Evolutionary conservation across 2,329 filamentous ascomycete species (phyloP).

Genomic region (Venturia asperata): DNA sequence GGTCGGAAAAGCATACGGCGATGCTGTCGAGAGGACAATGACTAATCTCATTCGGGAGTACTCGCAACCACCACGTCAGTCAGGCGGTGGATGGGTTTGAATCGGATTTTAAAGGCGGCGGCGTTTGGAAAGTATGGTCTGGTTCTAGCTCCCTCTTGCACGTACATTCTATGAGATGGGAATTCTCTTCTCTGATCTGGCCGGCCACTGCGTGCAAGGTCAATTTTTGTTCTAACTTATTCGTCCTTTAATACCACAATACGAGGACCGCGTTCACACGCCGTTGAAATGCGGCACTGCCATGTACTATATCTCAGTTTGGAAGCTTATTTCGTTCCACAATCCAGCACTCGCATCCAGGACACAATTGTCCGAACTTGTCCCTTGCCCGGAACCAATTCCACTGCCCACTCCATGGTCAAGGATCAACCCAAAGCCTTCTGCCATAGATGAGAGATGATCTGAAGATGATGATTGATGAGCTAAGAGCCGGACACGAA

Average conservation of each 20-base stretch:
- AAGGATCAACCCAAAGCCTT: too few species aligned
- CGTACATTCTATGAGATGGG: background rate
- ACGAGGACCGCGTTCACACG: too few species aligned
- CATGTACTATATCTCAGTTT: too few species aligned
- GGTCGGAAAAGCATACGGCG: background rate
- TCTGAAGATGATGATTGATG: too few species aligned
- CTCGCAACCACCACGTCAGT: background rate
- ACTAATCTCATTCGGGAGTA: background rate
- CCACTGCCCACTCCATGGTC: too few species aligned
- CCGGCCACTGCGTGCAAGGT: background rate
- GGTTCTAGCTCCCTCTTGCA: background rate
- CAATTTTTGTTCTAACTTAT: background rate
- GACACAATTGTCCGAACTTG: too few species aligned
- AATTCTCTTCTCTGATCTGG: background rate
- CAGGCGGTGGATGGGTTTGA: background rate
- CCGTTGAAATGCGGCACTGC: too few species aligned
- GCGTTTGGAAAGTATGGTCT: background rate
- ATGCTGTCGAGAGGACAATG: background rate
- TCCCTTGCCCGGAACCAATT: too few species aligned
- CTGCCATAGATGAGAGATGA: too few species aligned
- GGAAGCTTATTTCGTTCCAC: too few species aligned
- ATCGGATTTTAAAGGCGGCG: background rate
- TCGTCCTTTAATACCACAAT: background rate
- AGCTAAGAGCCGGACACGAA: too few species aligned
- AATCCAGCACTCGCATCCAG: too few species aligned